Evolutionary conservation across 108 stramenopile species (phyloP).

Genomic region (Discostella stelligeroides): DNA sequence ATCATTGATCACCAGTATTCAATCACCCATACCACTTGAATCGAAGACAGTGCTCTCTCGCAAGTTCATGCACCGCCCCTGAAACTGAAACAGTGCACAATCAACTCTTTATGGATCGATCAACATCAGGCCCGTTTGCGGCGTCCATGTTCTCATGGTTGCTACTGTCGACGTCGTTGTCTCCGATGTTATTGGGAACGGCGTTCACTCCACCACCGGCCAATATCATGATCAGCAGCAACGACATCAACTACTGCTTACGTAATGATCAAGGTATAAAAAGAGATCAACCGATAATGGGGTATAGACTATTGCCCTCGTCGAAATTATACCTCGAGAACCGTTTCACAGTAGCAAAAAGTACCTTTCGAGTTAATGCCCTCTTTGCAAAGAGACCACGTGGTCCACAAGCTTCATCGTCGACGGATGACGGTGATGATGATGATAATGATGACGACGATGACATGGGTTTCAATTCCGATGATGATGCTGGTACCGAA

Average conservation of each 20-base stretch:
- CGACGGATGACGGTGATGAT: constrained; percentile 30
- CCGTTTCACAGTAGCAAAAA: too few species aligned
- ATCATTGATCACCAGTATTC: too few species aligned
- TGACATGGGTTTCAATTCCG: constrained; percentile 1
- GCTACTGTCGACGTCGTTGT: background rate
- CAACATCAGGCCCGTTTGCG: constrained; percentile 1
- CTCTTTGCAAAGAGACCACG: constrained; percentile 18
- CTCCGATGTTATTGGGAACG: background rate
- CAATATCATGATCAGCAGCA: too few species aligned
- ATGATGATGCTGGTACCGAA: constrained; percentile 15
- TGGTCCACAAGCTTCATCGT: constrained; percentile 5
- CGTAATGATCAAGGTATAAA: background rate
- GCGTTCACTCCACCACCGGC: constrained; percentile 7
- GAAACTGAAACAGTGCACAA: too few species aligned
- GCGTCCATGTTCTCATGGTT: background rate
- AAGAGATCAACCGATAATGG: too few species aligned
- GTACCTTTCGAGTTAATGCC: constrained; percentile 2
- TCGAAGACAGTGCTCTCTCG: constrained; percentile 4
- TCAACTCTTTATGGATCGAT: too few species aligned
- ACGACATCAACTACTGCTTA: background rate
- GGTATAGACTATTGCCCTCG: too few species aligned
- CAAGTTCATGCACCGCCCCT: too few species aligned
- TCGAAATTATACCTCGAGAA: too few species aligned
- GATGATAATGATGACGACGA: constrained; percentile 33
- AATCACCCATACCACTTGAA: too few species aligned